Conservation (phyloP, 2,329 filamentous ascomycete species). For the Ophiostoma sp. region DNA sequence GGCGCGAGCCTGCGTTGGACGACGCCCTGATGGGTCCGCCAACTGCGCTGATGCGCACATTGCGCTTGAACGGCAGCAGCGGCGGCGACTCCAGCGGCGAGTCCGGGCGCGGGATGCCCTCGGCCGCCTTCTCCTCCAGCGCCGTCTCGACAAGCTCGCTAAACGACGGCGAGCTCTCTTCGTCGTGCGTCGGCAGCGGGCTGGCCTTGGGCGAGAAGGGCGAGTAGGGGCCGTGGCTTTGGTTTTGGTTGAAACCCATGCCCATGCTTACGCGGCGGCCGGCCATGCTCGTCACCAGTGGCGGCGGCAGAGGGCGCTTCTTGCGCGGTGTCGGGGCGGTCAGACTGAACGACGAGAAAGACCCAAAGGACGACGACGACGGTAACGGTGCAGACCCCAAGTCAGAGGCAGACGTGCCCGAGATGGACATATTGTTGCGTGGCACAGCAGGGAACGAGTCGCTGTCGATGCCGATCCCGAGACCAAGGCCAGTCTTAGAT, state of each 20-base stretch:
- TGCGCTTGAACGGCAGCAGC: slow-evolving; percentile 31
- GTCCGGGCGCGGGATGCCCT: slow-evolving; percentile 32
- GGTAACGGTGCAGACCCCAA: not conserved
- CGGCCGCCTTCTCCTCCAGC: not conserved
- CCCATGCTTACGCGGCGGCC: slow-evolving; percentile 2
- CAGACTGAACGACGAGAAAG: not conserved
- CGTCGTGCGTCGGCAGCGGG: slow-evolving; percentile 6
- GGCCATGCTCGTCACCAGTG: not conserved
- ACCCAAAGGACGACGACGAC: not conserved
- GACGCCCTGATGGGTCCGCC: slow-evolving; percentile 24
- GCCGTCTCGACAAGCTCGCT: slow-evolving; percentile 7
- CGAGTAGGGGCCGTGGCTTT: not conserved
- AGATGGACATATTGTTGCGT: not conserved
- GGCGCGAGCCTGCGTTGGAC: not conserved
- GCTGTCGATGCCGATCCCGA: not conserved
- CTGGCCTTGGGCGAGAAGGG: slow-evolving; percentile 9
- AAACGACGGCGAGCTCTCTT: not conserved
- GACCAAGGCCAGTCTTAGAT: not conserved
- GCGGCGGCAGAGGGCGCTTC: slow-evolving; percentile 2
- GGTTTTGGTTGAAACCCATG: not conserved
- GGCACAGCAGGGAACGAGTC: not conserved
- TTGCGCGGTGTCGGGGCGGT: slow-evolving; percentile 4
- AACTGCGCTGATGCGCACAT: slow-evolving; percentile 36
- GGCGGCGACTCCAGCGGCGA: slow-evolving; percentile 30
- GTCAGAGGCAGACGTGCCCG: not conserved